Base-by-base conservation (phyloP, 1,284 basidiomycete species). In the Pseudozyma sp. region DNA sequence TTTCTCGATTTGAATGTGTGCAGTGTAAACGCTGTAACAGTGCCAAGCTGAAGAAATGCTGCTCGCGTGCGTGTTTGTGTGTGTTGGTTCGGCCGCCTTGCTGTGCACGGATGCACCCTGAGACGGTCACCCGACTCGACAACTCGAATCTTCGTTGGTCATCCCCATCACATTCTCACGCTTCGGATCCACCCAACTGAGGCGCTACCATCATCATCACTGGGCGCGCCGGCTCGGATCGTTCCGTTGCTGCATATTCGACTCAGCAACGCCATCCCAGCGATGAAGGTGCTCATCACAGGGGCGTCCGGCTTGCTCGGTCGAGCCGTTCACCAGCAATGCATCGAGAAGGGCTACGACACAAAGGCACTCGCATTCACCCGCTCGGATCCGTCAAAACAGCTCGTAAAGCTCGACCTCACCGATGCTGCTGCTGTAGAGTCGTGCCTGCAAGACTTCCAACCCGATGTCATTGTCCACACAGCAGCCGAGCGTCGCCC, bases 281-380 rank as follows among this genome's bases (percentile, higher is more conserved):
- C 60, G 31, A 70, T 75, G 70, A 68, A 75, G 54, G 58, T 73
- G 87, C 87, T 78, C 87, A 76, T 79, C 55, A 73, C 81, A 79
- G 87, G 87, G 19, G 87, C 87, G n/a, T 86, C 85, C n/a, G 87
- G 87, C 29, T 82, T 87, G 29, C 84, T 87, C 17, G 87, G 87
- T 17, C 81, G 87, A 55, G 86, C 87, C 1, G 85, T 86, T 8
- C 77, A 79, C 35, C 63, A 54, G 19, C 68, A 67, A 35, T 69
- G 71, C 57, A 45, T 44, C 39, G 57, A 70, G 7, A 60, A 55
- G 33, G 53, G 56, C 24, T 72, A 70, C 49, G 68, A 78, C 30
- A 66, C 56, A 24, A 62, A 42, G 44, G 86, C 86, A 33, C 76
- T 84, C 42, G 85, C 84, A 5, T 85, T 86, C 46, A 86, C 86